Percentiles rank a stretch among this genome's conserved stretches.
phyloP scores from a whole-genome alignment of 1,284 basidiomycete species.

The Ceratobasidium sp. region DNA sequence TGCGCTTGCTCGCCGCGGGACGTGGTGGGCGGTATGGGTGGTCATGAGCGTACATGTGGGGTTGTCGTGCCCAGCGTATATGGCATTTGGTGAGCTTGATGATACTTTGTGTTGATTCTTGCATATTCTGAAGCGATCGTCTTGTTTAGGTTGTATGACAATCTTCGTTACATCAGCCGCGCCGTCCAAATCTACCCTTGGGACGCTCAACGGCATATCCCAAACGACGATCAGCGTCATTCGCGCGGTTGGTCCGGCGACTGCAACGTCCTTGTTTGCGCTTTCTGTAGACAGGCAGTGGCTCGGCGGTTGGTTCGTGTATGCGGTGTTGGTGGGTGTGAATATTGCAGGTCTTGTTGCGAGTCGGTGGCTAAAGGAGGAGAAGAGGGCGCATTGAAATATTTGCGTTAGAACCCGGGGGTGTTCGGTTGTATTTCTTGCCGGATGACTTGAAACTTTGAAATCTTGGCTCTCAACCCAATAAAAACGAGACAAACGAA shows the following conservation, averaged over 20 bases:
- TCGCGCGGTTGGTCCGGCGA: conserved; percentile 48
- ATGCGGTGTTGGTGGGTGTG: conserved; percentile 44
- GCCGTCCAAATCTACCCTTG: conserved; percentile 40
- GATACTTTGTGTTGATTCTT: background rate
- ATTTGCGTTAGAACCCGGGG: too few relatives aligned
- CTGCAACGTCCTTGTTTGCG: conserved; percentile 46
- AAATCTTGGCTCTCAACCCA: too few relatives aligned
- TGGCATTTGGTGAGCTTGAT: conserved; percentile 45
- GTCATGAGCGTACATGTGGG: conserved; percentile 23
- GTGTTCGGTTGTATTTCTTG: too few relatives aligned
- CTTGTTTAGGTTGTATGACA: conserved; percentile 41
- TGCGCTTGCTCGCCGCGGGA: conserved; percentile 20
- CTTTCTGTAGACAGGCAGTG: conserved; percentile 46
- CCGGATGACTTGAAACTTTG: too few relatives aligned
- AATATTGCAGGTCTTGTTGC: conserved; percentile 28
- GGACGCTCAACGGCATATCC: conserved; percentile 47
- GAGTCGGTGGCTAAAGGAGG: conserved; percentile 32
- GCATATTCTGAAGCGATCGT: background rate
- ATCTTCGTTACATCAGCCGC: conserved; percentile 48
- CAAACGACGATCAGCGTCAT: conserved; percentile 46
- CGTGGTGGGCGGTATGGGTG: conserved; percentile 9
- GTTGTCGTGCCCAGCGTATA: conserved; percentile 16
- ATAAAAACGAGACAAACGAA: too few relatives aligned
- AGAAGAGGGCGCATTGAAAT: conserved; percentile 1
- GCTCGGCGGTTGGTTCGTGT: conserved; percentile 46